A percentile compares a stretch with the other conserved stretches of the same genome.
phyloP scores from a whole-genome alignment of 495 filamentous ascomycete genomes.

The Neurospora tetrasperma region DNA sequence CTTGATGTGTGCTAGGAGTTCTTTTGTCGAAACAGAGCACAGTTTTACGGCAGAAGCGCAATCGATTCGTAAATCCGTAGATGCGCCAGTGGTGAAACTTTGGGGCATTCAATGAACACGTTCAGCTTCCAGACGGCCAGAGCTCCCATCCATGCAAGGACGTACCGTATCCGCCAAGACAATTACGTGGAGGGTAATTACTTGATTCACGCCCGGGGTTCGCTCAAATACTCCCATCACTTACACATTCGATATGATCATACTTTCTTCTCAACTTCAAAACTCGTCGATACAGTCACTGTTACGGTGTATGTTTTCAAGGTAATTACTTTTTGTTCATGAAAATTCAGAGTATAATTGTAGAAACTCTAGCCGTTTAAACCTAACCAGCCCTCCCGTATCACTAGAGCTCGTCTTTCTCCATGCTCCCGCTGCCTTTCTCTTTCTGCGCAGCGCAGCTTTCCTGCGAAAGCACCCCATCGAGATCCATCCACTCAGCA shows the following conservation, averaged over 20 bases:
- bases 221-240: not conserved
- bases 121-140: conserved; percentile 15
- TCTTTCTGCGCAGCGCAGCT: not conserved
- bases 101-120: conserved; percentile 19
- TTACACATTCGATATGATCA: not conserved
- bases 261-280: conserved; percentile 7
- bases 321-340: not conserved
- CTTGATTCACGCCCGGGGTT: not conserved
- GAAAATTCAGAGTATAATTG: not conserved
- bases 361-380: not conserved
- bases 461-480: conserved; percentile 46
- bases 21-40: conserved; percentile 1
- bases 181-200: conserved; percentile 5
- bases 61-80: not conserved
- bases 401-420: conserved; percentile 17
- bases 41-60: not conserved
- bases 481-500: conserved; percentile 89
- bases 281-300: not conserved
- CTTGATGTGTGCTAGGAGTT: conserved; percentile 7
- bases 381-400: not conserved
- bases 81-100: not conserved
- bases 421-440: not conserved
- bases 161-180: conserved; percentile 8
- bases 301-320: no score
- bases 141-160: conserved; percentile 5